phyloP scores from a whole-genome alignment of 495 filamentous ascomycete species.

The Trichoderma virens region DNA sequence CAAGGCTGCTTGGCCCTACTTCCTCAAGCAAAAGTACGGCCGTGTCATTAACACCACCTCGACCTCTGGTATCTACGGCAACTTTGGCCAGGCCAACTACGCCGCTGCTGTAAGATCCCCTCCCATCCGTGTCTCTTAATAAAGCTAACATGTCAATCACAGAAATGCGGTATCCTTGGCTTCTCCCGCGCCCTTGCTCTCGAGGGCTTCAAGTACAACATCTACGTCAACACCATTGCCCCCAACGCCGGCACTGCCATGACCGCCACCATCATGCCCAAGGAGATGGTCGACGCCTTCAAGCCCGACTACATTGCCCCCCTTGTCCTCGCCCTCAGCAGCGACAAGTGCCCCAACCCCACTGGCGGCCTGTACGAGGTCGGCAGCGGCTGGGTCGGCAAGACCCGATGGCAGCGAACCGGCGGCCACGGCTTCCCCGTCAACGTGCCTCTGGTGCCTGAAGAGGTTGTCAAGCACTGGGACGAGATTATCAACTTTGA shows the following conservation, averaged over 20 bases:
- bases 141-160: constrained; percentile 16
- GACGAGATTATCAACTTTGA: constrained; percentile 78
- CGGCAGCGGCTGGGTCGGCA: constrained; percentile 87
- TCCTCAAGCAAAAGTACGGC: constrained; percentile 98
- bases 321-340: constrained; percentile 78
- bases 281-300: constrained; percentile 97
- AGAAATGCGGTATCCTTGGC: constrained; percentile 91
- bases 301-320: constrained; percentile 99
- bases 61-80: constrained; percentile 96
- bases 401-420: constrained; percentile 89
- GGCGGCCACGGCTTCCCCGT: constrained; percentile 91
- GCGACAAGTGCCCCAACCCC: constrained; percentile 76
- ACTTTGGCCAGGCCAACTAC: constrained; percentile 99
- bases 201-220: constrained; percentile 96
- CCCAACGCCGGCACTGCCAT: constrained; percentile 96
- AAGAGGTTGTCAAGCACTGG: constrained; percentile 75
- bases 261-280: constrained; percentile 91
- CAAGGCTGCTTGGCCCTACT: constrained; percentile 96
- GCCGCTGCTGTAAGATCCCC: constrained; percentile 66
- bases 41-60: constrained; percentile 94
- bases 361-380: constrained; percentile 94
- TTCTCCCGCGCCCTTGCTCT: constrained; percentile 88
- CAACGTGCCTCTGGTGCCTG: constrained; percentile 78
- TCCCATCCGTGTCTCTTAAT: too few relatives aligned
- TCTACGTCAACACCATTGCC: constrained; percentile 96